Conservation (phyloP, 1,139 yeast species). For the Eremothecium gossypii region DNA sequence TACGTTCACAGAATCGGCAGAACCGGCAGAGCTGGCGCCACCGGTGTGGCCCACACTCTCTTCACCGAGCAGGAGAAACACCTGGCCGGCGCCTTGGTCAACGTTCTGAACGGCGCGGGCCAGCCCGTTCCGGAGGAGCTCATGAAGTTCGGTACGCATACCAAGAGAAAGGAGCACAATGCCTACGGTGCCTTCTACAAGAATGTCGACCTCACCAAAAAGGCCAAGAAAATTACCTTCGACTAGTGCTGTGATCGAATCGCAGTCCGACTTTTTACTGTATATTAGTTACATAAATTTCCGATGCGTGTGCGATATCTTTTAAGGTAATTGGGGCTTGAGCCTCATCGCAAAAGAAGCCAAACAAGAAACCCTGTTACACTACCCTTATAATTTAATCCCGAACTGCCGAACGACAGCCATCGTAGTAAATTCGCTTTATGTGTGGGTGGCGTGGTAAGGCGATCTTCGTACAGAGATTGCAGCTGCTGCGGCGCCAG, state of each 20-base stretch:
- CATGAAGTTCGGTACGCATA: slow-evolving; percentile 92
- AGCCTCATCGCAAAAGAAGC: too few relatives aligned
- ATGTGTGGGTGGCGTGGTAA: too few relatives aligned
- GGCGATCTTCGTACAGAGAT: too few relatives aligned
- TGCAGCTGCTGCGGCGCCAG: too few relatives aligned
- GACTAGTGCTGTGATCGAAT: slow-evolving; percentile 17
- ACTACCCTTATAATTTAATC: too few relatives aligned
- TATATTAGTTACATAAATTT: too few relatives aligned
- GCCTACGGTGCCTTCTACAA: slow-evolving; percentile 96
- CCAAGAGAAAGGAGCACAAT: slow-evolving; percentile 92
- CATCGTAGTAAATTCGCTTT: too few relatives aligned
- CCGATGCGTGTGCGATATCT: too few relatives aligned
- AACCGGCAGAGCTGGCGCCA: slow-evolving; percentile 96
- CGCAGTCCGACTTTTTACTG: too few relatives aligned
- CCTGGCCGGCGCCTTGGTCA: slow-evolving; percentile 87
- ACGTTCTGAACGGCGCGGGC: slow-evolving; percentile 85
- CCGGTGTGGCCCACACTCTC: slow-evolving; percentile 89
- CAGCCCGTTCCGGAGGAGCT: slow-evolving; percentile 97
- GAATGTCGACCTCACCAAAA: slow-evolving; percentile 77
- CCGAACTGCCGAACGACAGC: too few relatives aligned
- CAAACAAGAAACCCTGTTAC: too few relatives aligned
- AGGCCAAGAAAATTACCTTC: slow-evolving; percentile 87
- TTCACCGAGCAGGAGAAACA: slow-evolving; percentile 97
- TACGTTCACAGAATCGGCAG: slow-evolving; percentile 97
- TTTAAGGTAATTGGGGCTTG: too few relatives aligned